Evolutionary conservation across 352 stramenopile species (phyloP), one percentile per base, ranked within the genome.

Genomic region (Globisporangium abappressorium): DNA sequence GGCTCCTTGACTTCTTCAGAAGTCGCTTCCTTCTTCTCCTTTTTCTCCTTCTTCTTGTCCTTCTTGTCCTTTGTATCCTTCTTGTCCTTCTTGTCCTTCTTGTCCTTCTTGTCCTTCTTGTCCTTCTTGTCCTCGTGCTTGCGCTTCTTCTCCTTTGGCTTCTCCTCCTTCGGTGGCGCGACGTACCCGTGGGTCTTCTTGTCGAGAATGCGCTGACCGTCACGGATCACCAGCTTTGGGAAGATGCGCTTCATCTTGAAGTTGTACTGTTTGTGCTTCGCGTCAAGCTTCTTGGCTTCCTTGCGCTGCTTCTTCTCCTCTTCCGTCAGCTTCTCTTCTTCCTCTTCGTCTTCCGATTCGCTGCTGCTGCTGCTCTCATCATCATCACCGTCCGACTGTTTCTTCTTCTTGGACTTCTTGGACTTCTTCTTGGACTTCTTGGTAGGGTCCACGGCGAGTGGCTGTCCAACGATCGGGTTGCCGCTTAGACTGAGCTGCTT

Each of bases 241-340:
- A 95, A 95, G 57, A 95, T 41, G 0, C 85, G 82, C 74, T 94
- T 95, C 76, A 95, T 94, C 76, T 92, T 92, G 71, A 92, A 93
- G 66, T 93, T 93, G 75, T 95, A 95, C 71, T 91, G 80, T 70
- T 93, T 95, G 77, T 93, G 82, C 70, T 92, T 94, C 22, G 79
- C 80, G 55, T 93, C 86, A 18, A 93, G 70, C 18, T 73, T 69
- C 71, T 91, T 93, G 6, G 71, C 81, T 65, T 89, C 78, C 66
- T 93, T 90, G 20, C 78, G 65, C 64, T 83, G 71, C 30, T 72
- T 15, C 60, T 84, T 86, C 36, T 87, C 77, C 49, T 90, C 81
- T 0, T 70, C 64, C 4, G 74, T 83, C 60, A 82, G 62, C 8
- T 77, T 60, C n/a, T 68, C 68, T n/a, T 75, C 70, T 8, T 65